phyloP scores from a whole-genome alignment of 1,139 yeast genomes.

The Yamadazyma blattariae region DNA sequence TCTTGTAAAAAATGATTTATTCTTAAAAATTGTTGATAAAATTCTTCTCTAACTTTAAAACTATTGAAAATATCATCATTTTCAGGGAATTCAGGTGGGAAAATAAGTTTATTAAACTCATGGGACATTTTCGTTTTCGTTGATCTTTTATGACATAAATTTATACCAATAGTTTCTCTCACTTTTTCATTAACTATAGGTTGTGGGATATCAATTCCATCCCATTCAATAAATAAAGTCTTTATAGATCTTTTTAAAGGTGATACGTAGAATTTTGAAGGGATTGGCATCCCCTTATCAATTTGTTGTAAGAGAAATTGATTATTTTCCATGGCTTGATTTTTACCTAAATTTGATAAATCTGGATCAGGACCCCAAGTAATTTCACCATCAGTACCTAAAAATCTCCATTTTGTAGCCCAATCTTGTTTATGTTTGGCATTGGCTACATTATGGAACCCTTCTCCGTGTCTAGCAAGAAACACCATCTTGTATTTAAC shows the following conservation, averaged over 20 bases:
- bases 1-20: constrained; percentile 47
- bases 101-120: constrained; percentile 19
- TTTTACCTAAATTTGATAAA: constrained; percentile 55
- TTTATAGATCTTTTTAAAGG: constrained; percentile 64
- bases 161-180: constrained; percentile 67
- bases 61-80: constrained; percentile 44
- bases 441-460: constrained; percentile 66
- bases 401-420: constrained; percentile 57
- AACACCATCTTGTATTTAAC: constrained; percentile 53
- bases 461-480: constrained; percentile 78
- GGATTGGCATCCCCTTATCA: constrained; percentile 49
- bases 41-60: constrained; percentile 29
- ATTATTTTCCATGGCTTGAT: constrained; percentile 44
- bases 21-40: constrained; percentile 49
- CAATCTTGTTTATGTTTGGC: constrained; percentile 52
- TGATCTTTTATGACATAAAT: constrained; percentile 64
- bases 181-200: constrained; percentile 52
- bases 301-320: constrained; percentile 45
- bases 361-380: constrained; percentile 70
- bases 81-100: constrained; percentile 48
- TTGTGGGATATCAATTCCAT: constrained; percentile 30
- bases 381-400: constrained; percentile 54
- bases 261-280: constrained; percentile 54
- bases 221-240: constrained; percentile 62
- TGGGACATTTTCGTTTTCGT: constrained; percentile 24